A percentile compares a stretch with the other conserved stretches of the same genome.
Evolutionary conservation across 148 eudicot species (phyloP).

Genomic region (Beta vulgaris): DNA sequence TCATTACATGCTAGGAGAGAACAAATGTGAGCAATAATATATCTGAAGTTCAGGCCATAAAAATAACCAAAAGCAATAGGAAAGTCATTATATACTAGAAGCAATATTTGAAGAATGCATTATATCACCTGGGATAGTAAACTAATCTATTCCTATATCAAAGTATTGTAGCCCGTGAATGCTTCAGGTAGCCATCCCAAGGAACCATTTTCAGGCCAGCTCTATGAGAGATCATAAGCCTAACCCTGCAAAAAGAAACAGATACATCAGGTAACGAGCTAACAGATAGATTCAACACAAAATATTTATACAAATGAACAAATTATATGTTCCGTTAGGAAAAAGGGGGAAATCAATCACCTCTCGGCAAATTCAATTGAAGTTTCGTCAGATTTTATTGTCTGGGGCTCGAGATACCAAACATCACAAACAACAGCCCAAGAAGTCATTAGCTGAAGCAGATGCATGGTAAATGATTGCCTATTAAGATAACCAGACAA

Average conservation of each 20-base stretch:
- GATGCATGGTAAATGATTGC: constrained; percentile 91
- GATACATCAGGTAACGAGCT: constrained; percentile 9
- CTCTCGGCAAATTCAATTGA: constrained; percentile 97
- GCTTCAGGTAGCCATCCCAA: constrained; percentile 96
- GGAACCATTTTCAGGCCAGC: constrained; percentile 98
- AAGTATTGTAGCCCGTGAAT: too few species aligned
- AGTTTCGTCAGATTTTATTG: constrained; percentile 79
- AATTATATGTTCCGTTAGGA: not conserved
- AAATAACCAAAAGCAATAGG: too few species aligned
- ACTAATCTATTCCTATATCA: too few species aligned
- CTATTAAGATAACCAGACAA: too few species aligned
- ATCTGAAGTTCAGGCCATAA: too few species aligned
- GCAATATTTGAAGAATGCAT: too few species aligned
- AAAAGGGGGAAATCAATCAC: constrained; percentile 34
- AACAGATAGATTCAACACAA: not conserved
- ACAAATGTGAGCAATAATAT: too few species aligned
- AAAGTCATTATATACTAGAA: too few species aligned
- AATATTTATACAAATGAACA: not conserved
- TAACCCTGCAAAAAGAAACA: constrained; percentile 49
- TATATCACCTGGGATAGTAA: too few species aligned
- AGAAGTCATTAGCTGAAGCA: constrained; percentile 96
- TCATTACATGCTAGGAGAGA: too few species aligned
- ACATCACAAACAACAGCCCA: constrained; percentile 99
- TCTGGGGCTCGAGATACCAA: constrained; percentile 98
- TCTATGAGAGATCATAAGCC: constrained; percentile 72